Base-by-base conservation (phyloP, 176 grass and related monocot species). In the Juncus effusus region DNA sequence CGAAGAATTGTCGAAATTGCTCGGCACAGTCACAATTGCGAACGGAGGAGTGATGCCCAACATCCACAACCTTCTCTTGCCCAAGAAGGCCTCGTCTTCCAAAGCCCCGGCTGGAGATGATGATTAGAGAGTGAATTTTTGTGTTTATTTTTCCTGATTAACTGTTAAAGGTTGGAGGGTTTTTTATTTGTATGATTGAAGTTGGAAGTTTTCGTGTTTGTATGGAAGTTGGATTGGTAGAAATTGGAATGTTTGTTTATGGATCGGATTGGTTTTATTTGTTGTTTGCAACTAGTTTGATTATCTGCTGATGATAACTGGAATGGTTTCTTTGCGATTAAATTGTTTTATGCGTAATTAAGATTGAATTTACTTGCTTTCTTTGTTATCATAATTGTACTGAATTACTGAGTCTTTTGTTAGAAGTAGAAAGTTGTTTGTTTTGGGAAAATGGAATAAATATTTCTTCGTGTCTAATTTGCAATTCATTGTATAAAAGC, bases 21-120 rank as follows among this genome's bases (percentile, higher is more conserved):
- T 83, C 12, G 80, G 80, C 3, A 7, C 74, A 3, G 74, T 83
- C 19, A 83, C 80, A 5, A 83, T 83, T 3, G 80, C 80, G 37
- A 83, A 76, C 60, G 80, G 80, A 28, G 74, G 80, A 11, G 75
- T 78, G 2, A 67, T 83, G 81, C 74, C 74, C 10, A 78, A 74
- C 62, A 83, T 83, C 75, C 75, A 83, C 56, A 63, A 74, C n/a
- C 70, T 65, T 3, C 68, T 78, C 7, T 62, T 83, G 35, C 75
- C 81, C 28, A 83, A 77, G 14, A 83, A 83, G 69, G 52, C 53
- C 8, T 44, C 55, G 12, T 44, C 55, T 36, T 65, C 78, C 61
- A 80, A 80, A 52, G 47, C 78, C 10, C 40, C 69, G 10, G 50
- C 60, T 44, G 78, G 19, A 15, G 78, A 80, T 42, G 78, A 80